Conservation (phyloP, 768 basidiomycete species). For the Russula emetica region DNA sequence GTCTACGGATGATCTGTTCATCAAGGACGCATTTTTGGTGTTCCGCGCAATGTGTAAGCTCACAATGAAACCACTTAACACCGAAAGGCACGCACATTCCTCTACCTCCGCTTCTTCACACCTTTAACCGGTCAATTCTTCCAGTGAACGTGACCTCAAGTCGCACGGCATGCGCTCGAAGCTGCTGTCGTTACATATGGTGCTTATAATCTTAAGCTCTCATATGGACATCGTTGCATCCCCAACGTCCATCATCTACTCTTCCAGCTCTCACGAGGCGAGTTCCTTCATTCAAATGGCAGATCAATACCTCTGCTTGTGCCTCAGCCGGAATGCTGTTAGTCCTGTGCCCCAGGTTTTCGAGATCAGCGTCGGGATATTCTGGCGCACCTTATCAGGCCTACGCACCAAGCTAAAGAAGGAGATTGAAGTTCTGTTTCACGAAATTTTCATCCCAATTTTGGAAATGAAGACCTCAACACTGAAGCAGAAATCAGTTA, state of each 20-base stretch:
- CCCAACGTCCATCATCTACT: constrained; percentile 84
- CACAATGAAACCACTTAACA: constrained; percentile 94
- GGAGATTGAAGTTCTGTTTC: constrained; percentile 98
- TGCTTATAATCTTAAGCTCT: constrained; percentile 85
- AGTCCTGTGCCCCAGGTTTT: constrained; percentile 95
- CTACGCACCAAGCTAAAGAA: constrained; percentile 98
- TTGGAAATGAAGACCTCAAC: constrained; percentile 97
- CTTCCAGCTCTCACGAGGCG: constrained; percentile 80
- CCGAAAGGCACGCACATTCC: constrained; percentile 65
- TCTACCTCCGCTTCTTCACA: background rate
- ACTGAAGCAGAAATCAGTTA: constrained; percentile 89
- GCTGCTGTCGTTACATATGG: constrained; percentile 87
- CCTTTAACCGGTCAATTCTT: constrained; percentile 25
- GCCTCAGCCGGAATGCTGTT: constrained; percentile 90
- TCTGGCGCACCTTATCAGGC: constrained; percentile 92
- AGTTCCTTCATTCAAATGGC: constrained; percentile 89
- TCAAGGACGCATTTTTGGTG: constrained; percentile 97
- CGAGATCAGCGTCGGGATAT: constrained; percentile 96
- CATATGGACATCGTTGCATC: constrained; percentile 90
- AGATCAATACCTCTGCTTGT: constrained; percentile 93
- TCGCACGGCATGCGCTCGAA: constrained; percentile 98
- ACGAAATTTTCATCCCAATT: constrained; percentile 98
- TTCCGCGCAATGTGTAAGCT: constrained; percentile 96
- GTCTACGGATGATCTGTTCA: constrained; percentile 80
- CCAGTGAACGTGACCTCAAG: constrained; percentile 89